Percentiles rank a stretch among this genome's conserved stretches.
Evolutionary conservation across 768 basidiomycete genomes (phyloP).

Genomic region (Kwoniella pini): DNA sequence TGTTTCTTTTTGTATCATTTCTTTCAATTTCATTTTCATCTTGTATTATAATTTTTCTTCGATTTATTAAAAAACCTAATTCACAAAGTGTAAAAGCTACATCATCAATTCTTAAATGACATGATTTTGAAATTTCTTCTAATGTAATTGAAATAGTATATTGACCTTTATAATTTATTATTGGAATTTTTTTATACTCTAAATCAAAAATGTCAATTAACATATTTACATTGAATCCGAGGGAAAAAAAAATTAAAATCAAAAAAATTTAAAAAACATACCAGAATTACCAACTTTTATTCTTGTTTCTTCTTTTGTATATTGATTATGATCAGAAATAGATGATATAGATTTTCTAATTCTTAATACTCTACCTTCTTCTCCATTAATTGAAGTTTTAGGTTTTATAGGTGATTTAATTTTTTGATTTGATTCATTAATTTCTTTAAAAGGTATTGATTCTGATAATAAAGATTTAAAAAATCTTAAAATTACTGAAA

Average conservation of each 20-base stretch:
- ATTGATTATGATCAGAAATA: not conserved
- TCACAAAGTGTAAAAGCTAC: slow-evolving; percentile 85
- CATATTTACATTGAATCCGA: no score
- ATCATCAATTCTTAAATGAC: slow-evolving; percentile 80
- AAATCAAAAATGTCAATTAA: not conserved
- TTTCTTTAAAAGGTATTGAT: slow-evolving; percentile 16
- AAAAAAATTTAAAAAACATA: no score
- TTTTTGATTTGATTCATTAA: not conserved
- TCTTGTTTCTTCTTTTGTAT: not conserved
- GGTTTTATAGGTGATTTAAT: slow-evolving; percentile 8
- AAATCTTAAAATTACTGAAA: slow-evolving; percentile 38
- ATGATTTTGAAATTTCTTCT: slow-evolving; percentile 73
- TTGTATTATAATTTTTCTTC: slow-evolving; percentile 23
- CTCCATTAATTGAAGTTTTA: not conserved
- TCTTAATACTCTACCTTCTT: slow-evolving; percentile 10
- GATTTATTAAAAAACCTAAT: slow-evolving; percentile 67
- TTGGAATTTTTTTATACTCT: slow-evolving; percentile 16
- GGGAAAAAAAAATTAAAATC: no score
- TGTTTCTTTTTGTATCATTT: not conserved
- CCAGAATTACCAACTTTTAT: no score
- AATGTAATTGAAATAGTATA: slow-evolving; percentile 58
- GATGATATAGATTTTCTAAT: slow-evolving; percentile 9
- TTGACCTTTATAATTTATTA: slow-evolving; percentile 30
- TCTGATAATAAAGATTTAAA: slow-evolving; percentile 26
- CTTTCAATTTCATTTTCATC: slow-evolving; percentile 2